These are phyloP conservation scores for Karstenula rhodostoma DNA, from an alignment of 2,329 filamentous ascomycete genomes.

Conservation along the genomic window DNA sequence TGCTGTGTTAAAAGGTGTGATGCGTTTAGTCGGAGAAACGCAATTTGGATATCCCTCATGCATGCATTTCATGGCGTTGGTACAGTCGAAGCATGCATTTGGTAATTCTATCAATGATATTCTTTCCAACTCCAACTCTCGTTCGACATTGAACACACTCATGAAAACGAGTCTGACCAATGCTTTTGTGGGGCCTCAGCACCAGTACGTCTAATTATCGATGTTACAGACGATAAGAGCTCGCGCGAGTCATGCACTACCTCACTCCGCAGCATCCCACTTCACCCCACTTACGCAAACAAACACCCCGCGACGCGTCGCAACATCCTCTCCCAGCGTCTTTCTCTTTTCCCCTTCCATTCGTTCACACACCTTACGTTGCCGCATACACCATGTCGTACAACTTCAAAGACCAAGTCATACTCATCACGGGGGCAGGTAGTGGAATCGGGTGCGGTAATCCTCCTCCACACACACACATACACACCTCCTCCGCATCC, in stretches of 20 bases:
- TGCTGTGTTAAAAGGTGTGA: neutral
- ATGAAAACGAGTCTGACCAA: neutral
- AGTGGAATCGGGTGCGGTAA: conserved; percentile 57
- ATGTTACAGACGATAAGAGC: conserved; percentile 20
- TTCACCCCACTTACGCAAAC: conserved; percentile 45
- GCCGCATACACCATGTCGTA: conserved; percentile 28
- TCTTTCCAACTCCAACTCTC: neutral
- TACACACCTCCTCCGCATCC: neutral
- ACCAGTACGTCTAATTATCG: neutral
- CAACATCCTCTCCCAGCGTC: neutral
- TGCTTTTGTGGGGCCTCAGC: no score
- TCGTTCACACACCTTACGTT: neutral
- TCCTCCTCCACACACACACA: neutral
- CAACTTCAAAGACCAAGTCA: conserved; percentile 41
- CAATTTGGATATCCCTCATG: neutral
- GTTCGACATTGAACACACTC: neutral
- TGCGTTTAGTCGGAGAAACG: no score
- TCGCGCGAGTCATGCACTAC: conserved; percentile 37
- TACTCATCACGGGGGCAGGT: conserved; percentile 42
- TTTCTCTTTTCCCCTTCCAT: neutral
- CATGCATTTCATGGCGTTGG: conserved; percentile 8
- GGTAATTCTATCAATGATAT: neutral
- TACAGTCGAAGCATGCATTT: neutral
- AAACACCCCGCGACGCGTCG: neutral
- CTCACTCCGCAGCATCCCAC: conserved; percentile 33